Base-by-base conservation (phyloP, 139 green algal genomes). In the Volvox africanus region DNA sequence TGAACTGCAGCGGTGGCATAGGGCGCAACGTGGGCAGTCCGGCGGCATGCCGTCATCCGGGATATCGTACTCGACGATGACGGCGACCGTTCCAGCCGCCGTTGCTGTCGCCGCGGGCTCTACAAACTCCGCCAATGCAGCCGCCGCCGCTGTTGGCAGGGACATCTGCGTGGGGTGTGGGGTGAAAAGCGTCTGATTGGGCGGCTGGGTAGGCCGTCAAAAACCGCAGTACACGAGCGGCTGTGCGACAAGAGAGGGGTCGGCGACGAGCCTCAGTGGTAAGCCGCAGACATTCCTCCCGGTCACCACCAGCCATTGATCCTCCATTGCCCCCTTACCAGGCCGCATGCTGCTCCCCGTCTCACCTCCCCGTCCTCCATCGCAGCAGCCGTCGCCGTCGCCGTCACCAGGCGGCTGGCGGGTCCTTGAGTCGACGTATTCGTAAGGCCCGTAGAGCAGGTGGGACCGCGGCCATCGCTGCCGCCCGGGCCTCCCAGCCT, bases 11-110 rank as follows among this genome's bases (percentile, higher is more conserved):
- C 85, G 85, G 26, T 55, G 71, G 85, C 85, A 89, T 1, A 89
- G 85, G 14, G 85, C 85, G 69, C 85, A 89, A 50, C 85, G 85
- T 0, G 85, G 69, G 69, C 69, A 82, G 85, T 82, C 85, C 6
- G 85, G 35, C 17, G 85, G 85, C 5, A 82, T 22, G 69, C 85
- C 85, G 85, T 89, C 85, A 28, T 89, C 85, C 0, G 61, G 44
- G 0, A 75, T 44, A 26, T 73, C 69, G 69, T 89, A 68, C 26
- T 89, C 85, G 1, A 33, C 37, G 6, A 44, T 20, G 76, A 26
- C 36, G 36, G 78, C 1, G 36, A 26, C 78, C 11, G 78, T 26
- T 12, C 36, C 2, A 2, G 36, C 78, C 3, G 37, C 78, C 0
- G 78, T 26, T 22, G 78, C 28, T 12, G 36, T 35, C 20, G 37